Conservation (phyloP, 1,284 basidiomycete species). For the Pseudozyma flocculosa region DNA sequence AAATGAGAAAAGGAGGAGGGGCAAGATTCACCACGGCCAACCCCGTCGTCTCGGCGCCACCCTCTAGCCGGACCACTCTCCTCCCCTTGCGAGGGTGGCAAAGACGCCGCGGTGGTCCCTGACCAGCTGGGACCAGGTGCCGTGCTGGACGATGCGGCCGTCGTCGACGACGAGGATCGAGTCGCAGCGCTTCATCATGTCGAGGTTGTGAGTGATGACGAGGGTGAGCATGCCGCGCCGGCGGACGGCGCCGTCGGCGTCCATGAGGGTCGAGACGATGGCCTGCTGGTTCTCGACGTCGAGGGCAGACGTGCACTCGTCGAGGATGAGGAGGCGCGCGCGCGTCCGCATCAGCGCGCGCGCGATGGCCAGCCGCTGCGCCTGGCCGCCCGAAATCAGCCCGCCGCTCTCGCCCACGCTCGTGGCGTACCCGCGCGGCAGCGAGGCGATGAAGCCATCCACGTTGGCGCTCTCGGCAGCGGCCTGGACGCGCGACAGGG, state of each 20-base stretch:
- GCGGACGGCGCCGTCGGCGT: conserved; percentile 4
- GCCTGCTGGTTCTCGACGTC: conserved; percentile 61
- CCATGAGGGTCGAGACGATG: conserved; percentile 73
- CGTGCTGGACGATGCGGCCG: conserved; percentile 76
- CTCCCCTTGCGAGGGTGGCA: conserved; percentile 76
- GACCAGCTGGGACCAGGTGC: conserved; percentile 70
- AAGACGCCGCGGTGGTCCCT: conserved; percentile 73
- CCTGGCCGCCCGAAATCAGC: conserved; percentile 89
- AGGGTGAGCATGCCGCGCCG: conserved; percentile 68
- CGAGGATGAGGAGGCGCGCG: conserved; percentile 77
- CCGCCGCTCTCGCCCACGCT: conserved; percentile 81
- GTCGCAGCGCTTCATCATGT: conserved; percentile 89
- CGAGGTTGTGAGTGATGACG: conserved; percentile 89
- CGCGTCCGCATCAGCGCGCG: conserved; percentile 74
- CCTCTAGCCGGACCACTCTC: conserved; percentile 85
- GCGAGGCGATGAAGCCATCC: conserved; percentile 78
- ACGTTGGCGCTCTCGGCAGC: conserved; percentile 77
- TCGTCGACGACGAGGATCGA: conserved; percentile 78
- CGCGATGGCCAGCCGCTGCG: conserved; percentile 87
- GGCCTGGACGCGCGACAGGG: conserved; percentile 64
- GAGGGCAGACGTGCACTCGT: conserved; percentile 90
- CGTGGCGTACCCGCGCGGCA: conserved; percentile 83
- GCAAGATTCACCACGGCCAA: too few relatives aligned
- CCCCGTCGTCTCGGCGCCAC: too few relatives aligned
- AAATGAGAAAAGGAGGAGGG: too few relatives aligned